A percentile compares a stretch with the other conserved stretches of the same genome.
phyloP scores from a whole-genome alignment of 768 basidiomycete species.

The Tricholoma furcatifolium region DNA sequence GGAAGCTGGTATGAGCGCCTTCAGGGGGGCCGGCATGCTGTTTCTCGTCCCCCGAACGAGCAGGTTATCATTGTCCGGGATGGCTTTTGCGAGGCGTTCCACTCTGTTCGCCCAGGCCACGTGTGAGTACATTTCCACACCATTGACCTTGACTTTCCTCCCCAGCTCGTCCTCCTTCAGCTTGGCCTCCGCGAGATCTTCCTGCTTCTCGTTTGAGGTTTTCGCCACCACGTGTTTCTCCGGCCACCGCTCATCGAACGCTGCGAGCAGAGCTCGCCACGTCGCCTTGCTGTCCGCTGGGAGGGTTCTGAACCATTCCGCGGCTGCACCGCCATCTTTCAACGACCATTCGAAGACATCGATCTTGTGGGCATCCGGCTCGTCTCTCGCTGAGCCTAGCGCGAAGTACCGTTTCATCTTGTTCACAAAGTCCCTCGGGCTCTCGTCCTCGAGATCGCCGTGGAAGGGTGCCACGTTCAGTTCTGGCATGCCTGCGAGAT shows the following conservation, averaged over 20 bases:
- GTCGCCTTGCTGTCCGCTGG: neutral
- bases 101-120: too few relatives aligned
- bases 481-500: neutral
- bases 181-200: constrained; percentile 9
- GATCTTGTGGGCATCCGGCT: neutral
- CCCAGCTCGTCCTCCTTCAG: constrained; percentile 10
- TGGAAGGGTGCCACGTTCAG: neutral
- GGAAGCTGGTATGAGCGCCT: too few relatives aligned
- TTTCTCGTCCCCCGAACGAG: too few relatives aligned
- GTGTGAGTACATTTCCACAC: too few relatives aligned
- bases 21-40: too few relatives aligned
- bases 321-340: neutral
- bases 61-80: too few relatives aligned
- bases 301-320: constrained; percentile 1
- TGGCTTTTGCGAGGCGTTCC: too few relatives aligned
- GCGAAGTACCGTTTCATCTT: neutral
- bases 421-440: neutral
- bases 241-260: constrained; percentile 4
- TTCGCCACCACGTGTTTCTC: neutral
- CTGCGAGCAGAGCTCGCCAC: neutral
- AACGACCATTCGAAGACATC: neutral
- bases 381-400: neutral
- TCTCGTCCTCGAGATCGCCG: neutral
- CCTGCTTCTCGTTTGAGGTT: constrained; percentile 13
- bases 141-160: too few relatives aligned